Evolutionary conservation across 768 basidiomycete genomes (phyloP).

Genomic region (Trametes cubensis): DNA sequence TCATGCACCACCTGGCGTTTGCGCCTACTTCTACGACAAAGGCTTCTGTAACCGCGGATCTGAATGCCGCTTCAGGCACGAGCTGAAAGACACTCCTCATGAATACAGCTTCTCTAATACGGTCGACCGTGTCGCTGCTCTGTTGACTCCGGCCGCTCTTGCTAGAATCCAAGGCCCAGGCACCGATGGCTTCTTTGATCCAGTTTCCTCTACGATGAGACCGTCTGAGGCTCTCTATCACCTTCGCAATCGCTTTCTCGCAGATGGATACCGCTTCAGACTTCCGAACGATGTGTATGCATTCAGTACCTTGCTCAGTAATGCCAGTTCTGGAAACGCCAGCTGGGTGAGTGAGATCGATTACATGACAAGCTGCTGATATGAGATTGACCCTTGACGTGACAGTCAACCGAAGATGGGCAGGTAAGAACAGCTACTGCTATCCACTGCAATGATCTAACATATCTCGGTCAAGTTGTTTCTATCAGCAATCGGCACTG

Average conservation of each 20-base stretch:
- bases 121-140: constrained; percentile 40
- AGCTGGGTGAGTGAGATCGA: constrained; percentile 22
- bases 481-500: constrained; percentile 39
- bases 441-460: constrained; percentile 2
- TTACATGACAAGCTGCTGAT: too few relatives aligned
- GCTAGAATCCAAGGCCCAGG: constrained; percentile 46
- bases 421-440: constrained; percentile 42
- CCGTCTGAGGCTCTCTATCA: constrained; percentile 50
- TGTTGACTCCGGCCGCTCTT: constrained; percentile 49
- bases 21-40: constrained; percentile 49
- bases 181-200: constrained; percentile 45
- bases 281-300: constrained; percentile 47
- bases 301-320: constrained; percentile 36
- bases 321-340: constrained; percentile 18
- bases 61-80: constrained; percentile 47
- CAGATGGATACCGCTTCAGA: constrained; percentile 48
- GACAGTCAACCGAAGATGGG: constrained; percentile 47
- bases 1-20: constrained; percentile 41
- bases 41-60: constrained; percentile 53
- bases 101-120: background rate
- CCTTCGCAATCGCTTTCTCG: constrained; percentile 44
- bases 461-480: constrained; percentile 38
- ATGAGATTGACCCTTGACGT: too few relatives aligned
- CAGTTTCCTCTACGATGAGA: constrained; percentile 33
- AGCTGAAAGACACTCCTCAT: background rate